These are phyloP conservation scores for Phytophthora capsici DNA, from an alignment of 352 stramenopile genomes.

Conservation along the genomic window DNA sequence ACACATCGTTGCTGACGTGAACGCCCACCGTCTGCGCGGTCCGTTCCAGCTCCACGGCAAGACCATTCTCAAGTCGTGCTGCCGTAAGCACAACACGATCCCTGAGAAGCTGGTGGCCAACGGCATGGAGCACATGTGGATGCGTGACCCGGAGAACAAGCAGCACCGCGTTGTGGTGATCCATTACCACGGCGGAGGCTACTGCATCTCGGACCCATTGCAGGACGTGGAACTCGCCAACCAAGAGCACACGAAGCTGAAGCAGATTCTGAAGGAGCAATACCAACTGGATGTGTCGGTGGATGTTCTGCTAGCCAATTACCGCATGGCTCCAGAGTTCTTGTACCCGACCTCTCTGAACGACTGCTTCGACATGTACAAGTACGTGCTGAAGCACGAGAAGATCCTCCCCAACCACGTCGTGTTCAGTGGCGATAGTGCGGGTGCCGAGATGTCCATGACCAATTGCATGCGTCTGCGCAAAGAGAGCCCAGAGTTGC, in stretches of 20 bases:
- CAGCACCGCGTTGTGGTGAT: conserved; percentile 48
- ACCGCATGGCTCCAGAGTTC: conserved; percentile 54
- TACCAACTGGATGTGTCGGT: conserved; percentile 33
- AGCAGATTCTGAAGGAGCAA: conserved; percentile 26
- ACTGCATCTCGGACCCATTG: conserved; percentile 40
- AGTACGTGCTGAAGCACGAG: conserved; percentile 41
- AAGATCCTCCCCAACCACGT: conserved; percentile 35
- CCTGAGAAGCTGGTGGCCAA: conserved; percentile 36
- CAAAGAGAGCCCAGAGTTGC: conserved; percentile 23
- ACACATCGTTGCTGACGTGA: conserved; percentile 33
- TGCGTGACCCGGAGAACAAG: conserved; percentile 29
- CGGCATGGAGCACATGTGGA: conserved; percentile 50
- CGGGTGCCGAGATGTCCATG: conserved; percentile 48
- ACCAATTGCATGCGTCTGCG: conserved; percentile 39
- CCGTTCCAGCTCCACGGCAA: conserved; percentile 35
- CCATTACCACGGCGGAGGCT: conserved; percentile 60
- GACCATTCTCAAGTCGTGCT: conserved; percentile 32
- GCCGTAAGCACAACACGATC: conserved; percentile 26
- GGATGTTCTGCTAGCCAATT: conserved; percentile 60
- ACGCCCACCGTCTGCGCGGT: conserved; percentile 37
- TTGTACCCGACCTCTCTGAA: conserved; percentile 48
- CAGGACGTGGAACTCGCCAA: conserved; percentile 42
- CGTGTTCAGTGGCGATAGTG: conserved; percentile 53
- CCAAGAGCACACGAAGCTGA: conserved; percentile 31
- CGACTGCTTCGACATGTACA: conserved; percentile 54